Evolutionary conservation across 495 filamentous ascomycete species (phyloP).

Genomic region (Annulohypoxylon bovei): DNA sequence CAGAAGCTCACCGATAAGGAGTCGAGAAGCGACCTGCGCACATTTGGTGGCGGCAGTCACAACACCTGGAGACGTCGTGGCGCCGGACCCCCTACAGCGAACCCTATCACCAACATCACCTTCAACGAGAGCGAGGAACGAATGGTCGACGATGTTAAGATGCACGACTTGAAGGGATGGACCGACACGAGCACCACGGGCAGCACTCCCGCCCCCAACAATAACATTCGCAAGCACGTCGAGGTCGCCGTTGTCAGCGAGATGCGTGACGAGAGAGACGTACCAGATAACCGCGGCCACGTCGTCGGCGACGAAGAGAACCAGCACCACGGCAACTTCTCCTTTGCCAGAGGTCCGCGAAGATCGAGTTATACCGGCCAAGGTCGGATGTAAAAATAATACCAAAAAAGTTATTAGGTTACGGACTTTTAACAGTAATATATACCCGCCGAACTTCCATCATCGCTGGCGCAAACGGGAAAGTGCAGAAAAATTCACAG

Average conservation of each 20-base stretch:
- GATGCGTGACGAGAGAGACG: conserved; percentile 18
- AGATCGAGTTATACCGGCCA: conserved; percentile 36
- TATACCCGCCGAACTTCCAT: conserved; percentile 12
- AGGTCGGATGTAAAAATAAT: conserved; percentile 18
- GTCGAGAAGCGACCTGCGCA: conserved; percentile 39
- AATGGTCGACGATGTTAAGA: conserved; percentile 54
- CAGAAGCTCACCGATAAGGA: conserved; percentile 42
- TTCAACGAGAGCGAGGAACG: conserved; percentile 63
- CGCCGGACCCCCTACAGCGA: conserved; percentile 50
- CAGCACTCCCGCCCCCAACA: conserved; percentile 15
- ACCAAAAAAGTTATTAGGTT: conserved; percentile 1
- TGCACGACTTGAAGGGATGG: conserved; percentile 49
- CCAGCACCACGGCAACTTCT: conserved; percentile 39
- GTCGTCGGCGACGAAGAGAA: conserved; percentile 36
- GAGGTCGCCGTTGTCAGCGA: conserved; percentile 40
- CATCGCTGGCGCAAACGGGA: conserved; percentile 28
- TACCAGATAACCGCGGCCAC: background rate
- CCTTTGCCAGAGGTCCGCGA: conserved; percentile 34
- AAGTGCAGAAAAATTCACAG: conserved; percentile 17
- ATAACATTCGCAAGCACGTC: conserved; percentile 39
- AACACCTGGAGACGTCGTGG: conserved; percentile 54
- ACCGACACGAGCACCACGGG: conserved; percentile 37
- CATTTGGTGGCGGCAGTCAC: conserved; percentile 46
- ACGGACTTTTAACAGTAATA: conserved; percentile 18
- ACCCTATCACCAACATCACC: conserved; percentile 60